These are phyloP conservation scores for Hordeum marinum DNA, from an alignment of 176 grass and related monocot genomes.

Conservation along the genomic window DNA sequence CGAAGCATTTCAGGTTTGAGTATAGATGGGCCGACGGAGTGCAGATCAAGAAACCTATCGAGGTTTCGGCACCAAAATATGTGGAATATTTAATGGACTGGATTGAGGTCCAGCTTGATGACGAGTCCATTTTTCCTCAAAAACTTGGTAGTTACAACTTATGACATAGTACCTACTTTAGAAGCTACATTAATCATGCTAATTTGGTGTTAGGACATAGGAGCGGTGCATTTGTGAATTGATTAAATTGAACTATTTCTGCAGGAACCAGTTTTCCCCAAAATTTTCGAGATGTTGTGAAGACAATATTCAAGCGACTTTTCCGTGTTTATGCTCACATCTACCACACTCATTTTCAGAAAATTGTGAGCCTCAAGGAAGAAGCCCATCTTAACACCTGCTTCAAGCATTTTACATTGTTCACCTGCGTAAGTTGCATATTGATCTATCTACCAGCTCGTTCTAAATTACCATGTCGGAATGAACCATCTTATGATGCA, in stretches of 20 bases:
- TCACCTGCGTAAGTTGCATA: conserved; percentile 69
- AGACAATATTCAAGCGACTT: conserved; percentile 91
- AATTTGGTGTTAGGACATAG: not conserved
- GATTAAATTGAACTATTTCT: not conserved
- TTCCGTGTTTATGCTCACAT: conserved; percentile 97
- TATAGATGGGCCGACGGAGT: conserved; percentile 98
- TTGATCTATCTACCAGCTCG: not conserved
- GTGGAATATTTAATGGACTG: conserved; percentile 98
- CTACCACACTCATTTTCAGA: conserved; percentile 93
- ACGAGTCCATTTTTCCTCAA: conserved; percentile 91
- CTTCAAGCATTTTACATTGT: conserved; percentile 98
- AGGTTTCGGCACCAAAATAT: conserved; percentile 94
- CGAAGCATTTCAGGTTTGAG: conserved; percentile 60
- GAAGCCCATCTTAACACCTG: conserved; percentile 98
- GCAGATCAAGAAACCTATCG: conserved; percentile 94
- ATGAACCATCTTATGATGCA: not conserved
- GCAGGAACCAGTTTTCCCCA: conserved; percentile 76
- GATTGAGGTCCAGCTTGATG: conserved; percentile 87
- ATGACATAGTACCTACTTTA: not conserved
- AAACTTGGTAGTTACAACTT: conserved; percentile 58
- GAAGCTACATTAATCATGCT: not conserved
- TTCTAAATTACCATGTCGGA: not conserved
- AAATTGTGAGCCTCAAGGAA: conserved; percentile 92
- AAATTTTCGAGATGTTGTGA: conserved; percentile 80
- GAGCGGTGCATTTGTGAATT: not conserved